These are phyloP conservation scores for Aspergillus fructus DNA, from an alignment of 2,329 filamentous ascomycete species.

Conservation along the genomic window DNA sequence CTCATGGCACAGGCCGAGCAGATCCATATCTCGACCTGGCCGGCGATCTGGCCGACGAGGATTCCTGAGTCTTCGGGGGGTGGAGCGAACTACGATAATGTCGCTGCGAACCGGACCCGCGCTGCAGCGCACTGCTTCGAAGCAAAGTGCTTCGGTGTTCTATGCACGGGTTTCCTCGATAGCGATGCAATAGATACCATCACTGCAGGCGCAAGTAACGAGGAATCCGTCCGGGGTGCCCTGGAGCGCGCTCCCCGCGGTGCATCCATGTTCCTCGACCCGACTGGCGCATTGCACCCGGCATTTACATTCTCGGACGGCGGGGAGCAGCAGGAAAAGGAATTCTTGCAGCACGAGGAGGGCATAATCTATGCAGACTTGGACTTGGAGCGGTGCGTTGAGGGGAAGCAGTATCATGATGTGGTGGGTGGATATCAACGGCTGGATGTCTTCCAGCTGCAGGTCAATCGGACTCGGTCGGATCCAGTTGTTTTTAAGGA, in stretches of 20 bases:
- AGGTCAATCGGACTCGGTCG: not conserved
- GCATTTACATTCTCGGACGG: not conserved
- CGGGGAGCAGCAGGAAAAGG: not conserved
- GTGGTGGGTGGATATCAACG: not conserved
- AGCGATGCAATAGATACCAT: conserved; percentile 36
- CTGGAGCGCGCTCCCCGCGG: not conserved
- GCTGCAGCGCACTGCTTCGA: conserved; percentile 59
- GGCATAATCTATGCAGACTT: conserved; percentile 55
- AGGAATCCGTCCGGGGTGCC: not conserved
- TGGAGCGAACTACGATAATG: conserved; percentile 52
- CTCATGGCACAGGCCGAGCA: conserved; percentile 58
- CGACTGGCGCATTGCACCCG: not conserved
- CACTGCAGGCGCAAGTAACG: not conserved
- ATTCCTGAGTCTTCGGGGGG: not conserved
- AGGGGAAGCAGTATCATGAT: conserved; percentile 53
- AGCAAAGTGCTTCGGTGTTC: conserved; percentile 56
- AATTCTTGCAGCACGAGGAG: conserved; percentile 48
- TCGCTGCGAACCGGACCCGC: conserved; percentile 53
- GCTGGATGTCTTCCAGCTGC: not conserved
- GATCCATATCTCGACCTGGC: conserved; percentile 57
- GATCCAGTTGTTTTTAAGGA: not conserved
- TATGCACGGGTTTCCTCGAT: conserved; percentile 48
- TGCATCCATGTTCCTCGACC: not conserved
- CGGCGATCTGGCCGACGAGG: conserved; percentile 31
- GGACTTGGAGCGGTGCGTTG: conserved; percentile 50